Evolutionary conservation across 768 basidiomycete genomes (phyloP).

Genomic region (Lactarius akahatsu): DNA sequence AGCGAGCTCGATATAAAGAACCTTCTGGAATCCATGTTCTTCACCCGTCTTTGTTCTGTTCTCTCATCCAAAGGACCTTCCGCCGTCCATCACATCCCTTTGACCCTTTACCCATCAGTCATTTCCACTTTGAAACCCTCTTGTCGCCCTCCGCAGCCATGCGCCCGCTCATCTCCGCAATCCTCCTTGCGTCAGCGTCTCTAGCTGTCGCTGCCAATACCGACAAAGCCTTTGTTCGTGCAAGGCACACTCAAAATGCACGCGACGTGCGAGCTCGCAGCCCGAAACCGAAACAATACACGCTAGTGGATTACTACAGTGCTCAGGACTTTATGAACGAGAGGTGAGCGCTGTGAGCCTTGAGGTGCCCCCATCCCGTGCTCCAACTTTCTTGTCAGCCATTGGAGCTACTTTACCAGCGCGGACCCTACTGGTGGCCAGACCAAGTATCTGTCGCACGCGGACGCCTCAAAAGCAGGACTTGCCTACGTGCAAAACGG

Average conservation of each 20-base stretch:
- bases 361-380: not conserved
- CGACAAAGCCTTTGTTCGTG: not conserved
- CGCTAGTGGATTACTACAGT: constrained; percentile 1
- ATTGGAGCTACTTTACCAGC: constrained; percentile 3
- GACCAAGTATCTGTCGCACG: constrained; percentile 11
- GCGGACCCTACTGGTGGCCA: constrained; percentile 13
- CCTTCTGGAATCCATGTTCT: not conserved
- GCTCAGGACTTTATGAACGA: constrained; percentile 6
- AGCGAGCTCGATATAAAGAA: not conserved
- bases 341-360: not conserved
- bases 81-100: not conserved
- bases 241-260: not conserved
- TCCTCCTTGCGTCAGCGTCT: constrained; percentile 3
- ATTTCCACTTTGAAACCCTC: not conserved
- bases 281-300: not conserved
- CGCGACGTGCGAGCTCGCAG: not conserved
- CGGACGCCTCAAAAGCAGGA: constrained; percentile 7
- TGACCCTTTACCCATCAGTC: not conserved
- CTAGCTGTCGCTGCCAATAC: constrained; percentile 1
- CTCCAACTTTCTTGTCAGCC: not conserved
- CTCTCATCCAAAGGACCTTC: not conserved
- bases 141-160: not conserved
- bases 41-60: not conserved
- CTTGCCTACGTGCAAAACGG: constrained; percentile 16
- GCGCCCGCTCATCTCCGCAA: not conserved